These are phyloP conservation scores for Chaetomium strumarium DNA, from an alignment of 2,329 filamentous ascomycete species.

Conservation along the genomic window DNA sequence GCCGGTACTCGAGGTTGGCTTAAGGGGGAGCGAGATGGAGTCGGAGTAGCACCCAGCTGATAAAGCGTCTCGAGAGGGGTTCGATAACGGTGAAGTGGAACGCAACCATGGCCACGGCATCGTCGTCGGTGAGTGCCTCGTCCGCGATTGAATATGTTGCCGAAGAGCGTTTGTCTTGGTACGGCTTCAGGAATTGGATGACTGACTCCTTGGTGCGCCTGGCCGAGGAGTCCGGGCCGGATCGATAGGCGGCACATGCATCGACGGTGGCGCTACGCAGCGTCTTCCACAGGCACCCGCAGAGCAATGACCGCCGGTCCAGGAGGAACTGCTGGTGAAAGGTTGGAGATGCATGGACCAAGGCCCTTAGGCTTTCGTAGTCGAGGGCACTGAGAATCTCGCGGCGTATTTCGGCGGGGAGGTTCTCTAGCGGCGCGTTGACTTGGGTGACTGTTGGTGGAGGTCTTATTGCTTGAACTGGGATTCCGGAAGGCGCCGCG, in stretches of 20 bases:
- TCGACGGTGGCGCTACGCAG: not conserved
- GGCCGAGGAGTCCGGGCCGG: not conserved
- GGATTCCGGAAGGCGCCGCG: too few relatives aligned
- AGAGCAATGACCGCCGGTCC: not conserved
- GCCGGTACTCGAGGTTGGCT: too few relatives aligned
- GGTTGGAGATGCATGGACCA: not conserved
- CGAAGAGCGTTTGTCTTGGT: not conserved
- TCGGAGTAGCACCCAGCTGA: not conserved
- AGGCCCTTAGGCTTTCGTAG: not conserved
- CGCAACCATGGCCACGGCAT: not conserved
- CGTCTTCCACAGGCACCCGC: not conserved
- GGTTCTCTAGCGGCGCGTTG: not conserved
- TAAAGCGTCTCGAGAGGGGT: not conserved
- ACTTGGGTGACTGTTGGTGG: not conserved
- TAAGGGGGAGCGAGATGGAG: too few relatives aligned
- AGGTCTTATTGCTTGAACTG: too few relatives aligned
- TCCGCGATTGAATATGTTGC: not conserved
- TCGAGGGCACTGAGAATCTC: not conserved
- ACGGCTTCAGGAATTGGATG: not conserved
- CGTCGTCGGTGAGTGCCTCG: not conserved
- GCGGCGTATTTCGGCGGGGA: slow-evolving; percentile 3
- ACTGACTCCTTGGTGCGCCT: not conserved
- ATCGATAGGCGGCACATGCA: not conserved
- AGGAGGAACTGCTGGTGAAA: slow-evolving; percentile 3
- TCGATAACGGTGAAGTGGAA: not conserved